These are phyloP conservation scores for Colletotrichum cordylinicola DNA, from an alignment of 2,329 filamentous ascomycete species.

Conservation along the genomic window DNA sequence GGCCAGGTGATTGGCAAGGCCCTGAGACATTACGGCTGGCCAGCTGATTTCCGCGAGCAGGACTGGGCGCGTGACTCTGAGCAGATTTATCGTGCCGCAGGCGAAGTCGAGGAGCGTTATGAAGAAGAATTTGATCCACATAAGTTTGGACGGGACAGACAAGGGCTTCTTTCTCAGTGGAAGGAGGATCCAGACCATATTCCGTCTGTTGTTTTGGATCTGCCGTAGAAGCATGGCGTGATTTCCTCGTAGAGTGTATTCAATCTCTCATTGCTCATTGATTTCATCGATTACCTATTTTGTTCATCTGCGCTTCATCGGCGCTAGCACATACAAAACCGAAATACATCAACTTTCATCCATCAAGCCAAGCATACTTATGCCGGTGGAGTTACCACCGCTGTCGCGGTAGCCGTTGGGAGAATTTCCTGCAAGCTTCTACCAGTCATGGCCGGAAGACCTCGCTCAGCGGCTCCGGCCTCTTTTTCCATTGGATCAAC, in stretches of 20 bases:
- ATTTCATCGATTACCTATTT: neutral
- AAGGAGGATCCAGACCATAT: neutral
- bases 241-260: neutral
- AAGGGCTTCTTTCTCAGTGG: neutral
- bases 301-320: neutral
- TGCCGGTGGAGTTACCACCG: neutral
- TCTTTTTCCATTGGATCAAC: neutral
- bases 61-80: constrained; percentile 4
- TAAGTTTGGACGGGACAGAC: neutral
- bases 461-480: neutral
- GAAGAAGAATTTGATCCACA: neutral
- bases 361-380: neutral
- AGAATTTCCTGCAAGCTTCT: neutral
- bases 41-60: neutral
- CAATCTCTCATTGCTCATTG: neutral
- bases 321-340: neutral
- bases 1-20: neutral
- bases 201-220: neutral
- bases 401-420: neutral
- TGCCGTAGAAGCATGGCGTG: neutral
- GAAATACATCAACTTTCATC: neutral
- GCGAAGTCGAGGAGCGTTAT: neutral
- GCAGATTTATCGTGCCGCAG: neutral
- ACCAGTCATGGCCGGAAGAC: neutral
- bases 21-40: neutral